Percentiles rank a stretch among this genome's conserved stretches.
Evolutionary conservation across 2,329 filamentous ascomycete species (phyloP).

Genomic region (Exserohilum turcica): DNA sequence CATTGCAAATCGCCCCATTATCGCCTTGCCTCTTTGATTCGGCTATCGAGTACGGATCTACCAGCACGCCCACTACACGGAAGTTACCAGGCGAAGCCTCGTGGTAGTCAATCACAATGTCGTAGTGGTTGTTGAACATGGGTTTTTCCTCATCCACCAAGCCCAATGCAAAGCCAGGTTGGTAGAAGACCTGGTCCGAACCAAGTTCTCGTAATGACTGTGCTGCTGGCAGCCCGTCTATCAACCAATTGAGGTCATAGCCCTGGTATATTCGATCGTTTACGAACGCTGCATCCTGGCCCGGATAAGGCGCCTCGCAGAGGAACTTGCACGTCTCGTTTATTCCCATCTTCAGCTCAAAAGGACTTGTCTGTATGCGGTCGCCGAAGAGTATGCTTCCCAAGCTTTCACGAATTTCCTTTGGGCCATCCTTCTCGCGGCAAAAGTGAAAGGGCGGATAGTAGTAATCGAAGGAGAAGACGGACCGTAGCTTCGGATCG

Average conservation of each 20-base stretch:
- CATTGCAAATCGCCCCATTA: slow-evolving; percentile 66
- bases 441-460: slow-evolving; percentile 88
- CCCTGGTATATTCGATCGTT: slow-evolving; percentile 81
- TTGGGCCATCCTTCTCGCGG: slow-evolving; percentile 73
- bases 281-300: slow-evolving; percentile 74
- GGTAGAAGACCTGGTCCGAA: slow-evolving; percentile 82
- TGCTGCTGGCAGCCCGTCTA: slow-evolving; percentile 91
- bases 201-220: slow-evolving; percentile 78
- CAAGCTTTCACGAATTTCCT: slow-evolving; percentile 83
- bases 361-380: slow-evolving; percentile 94
- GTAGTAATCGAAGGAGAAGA: slow-evolving; percentile 97
- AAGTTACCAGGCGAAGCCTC: slow-evolving; percentile 73
- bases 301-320: slow-evolving; percentile 72
- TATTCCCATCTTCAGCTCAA: slow-evolving; percentile 81
- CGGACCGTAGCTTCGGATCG: slow-evolving; percentile 84
- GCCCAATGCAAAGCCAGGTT: slow-evolving; percentile 86
- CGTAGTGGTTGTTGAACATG: slow-evolving; percentile 90
- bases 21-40: slow-evolving; percentile 60
- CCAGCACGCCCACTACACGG: slow-evolving; percentile 88
- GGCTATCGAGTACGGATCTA: slow-evolving; percentile 76
- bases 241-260: slow-evolving; percentile 93
- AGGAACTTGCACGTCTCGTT: slow-evolving; percentile 88
- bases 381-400: slow-evolving; percentile 98
- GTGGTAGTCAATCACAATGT: slow-evolving; percentile 93
- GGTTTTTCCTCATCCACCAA: slow-evolving; percentile 59